Evolutionary conservation across 768 basidiomycete species (phyloP), one percentile per base, ranked within the genome.

Genomic region (Tylopilus cervinicoccineus): DNA sequence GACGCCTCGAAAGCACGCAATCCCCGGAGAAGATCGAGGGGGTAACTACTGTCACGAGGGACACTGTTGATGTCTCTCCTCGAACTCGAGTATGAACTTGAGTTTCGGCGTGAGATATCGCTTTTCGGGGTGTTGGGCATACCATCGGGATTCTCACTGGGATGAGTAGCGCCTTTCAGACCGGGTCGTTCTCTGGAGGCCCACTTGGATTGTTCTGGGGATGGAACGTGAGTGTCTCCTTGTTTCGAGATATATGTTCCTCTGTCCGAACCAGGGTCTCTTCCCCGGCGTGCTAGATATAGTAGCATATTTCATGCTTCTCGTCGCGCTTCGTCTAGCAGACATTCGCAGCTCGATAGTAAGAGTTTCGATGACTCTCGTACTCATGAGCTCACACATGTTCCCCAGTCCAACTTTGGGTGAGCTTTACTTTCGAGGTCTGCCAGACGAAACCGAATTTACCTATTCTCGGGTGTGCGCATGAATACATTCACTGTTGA

Each of bases 311-410:
- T 81, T 81, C 62, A 80, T 81, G 79, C 63, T 81, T 24, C 62
- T 80, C 28, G 78, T 81, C 48, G 75, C 80, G 0, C 61, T 80
- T 23, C 76, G 79, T 42, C 61, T 81, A 20, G 80, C 78, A 9
- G 80, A 80, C 52, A 79, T 80, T 23, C 80, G 79, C 51, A 79
- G 79, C 43, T 74, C 78, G n/a, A 37, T 80, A 78, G 77, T 78
- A 52, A 64, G 76, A 8, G 26, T 34, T 37, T 22, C 7, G 17
- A 29, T 23, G 36, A 20, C 4, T 5, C 3, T 14, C 22, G 11
- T 19, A 20, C 33, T 14, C 11, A 12, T 9, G 19, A 13, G 40
- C 40, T 58, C 52, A 51, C 36, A n/a, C 19, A 43, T 17, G 16
- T 48, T 43, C 11, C 3, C n/a, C 41, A 77, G 75, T 47, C 78